Percentiles rank a stretch among this genome's conserved stretches.
Evolutionary conservation across 148 eudicot species (phyloP).

Genomic region (Pharnaceum exiguum): DNA sequence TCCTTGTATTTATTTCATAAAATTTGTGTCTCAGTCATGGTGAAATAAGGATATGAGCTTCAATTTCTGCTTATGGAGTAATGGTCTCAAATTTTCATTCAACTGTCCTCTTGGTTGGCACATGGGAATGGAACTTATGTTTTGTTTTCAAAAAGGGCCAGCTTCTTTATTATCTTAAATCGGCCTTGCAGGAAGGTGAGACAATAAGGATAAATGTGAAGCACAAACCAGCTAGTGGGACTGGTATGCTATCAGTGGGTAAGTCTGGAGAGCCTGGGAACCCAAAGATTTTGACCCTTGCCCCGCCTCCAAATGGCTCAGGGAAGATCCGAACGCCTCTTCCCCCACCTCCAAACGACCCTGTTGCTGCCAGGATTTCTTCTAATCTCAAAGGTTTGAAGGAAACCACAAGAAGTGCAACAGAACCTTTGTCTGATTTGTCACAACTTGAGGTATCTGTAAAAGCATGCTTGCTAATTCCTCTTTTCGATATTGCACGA

Average conservation of each 20-base stretch:
- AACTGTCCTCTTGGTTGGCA: too few relatives aligned
- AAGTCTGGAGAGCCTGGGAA: conserved; percentile 48
- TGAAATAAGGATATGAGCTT: too few relatives aligned
- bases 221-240: conserved; percentile 75
- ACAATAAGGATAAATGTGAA: conserved; percentile 94
- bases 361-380: conserved; percentile 61
- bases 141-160: too few relatives aligned
- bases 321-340: conserved; percentile 72
- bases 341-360: conserved; percentile 98
- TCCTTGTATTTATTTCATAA: too few relatives aligned
- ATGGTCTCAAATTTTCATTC: too few relatives aligned
- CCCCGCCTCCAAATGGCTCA: conserved; percentile 69
- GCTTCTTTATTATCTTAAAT: background rate
- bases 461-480: background rate
- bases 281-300: conserved; percentile 59
- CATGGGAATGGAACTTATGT: too few relatives aligned
- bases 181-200: conserved; percentile 81
- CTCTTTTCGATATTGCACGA: background rate
- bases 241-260: conserved; percentile 87
- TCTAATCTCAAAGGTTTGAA: conserved; percentile 37
- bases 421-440: conserved; percentile 77
- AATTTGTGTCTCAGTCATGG: too few relatives aligned
- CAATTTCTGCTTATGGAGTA: too few relatives aligned
- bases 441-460: conserved; percentile 79
- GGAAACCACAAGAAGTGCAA: conserved; percentile 27